Base-by-base conservation (phyloP, 2,329 filamentous ascomycete species). In the Calonectria montana region DNA sequence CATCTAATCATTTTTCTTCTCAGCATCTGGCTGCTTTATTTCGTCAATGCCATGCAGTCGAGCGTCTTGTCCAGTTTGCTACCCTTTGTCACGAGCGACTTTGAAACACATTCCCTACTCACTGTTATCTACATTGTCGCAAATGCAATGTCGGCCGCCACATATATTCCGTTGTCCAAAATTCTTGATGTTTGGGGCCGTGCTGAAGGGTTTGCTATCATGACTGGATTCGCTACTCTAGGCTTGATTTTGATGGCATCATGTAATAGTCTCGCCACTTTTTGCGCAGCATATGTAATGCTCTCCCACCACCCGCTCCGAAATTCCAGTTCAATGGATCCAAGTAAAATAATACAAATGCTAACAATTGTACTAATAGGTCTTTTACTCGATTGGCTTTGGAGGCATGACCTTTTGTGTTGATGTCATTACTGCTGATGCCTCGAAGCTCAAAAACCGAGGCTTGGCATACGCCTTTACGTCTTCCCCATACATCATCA, bases 351-450 rank as follows among this genome's bases (percentile, higher is more conserved):
- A 10, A 35, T 12, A 1, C 25, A 8, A 2, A 3, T 12, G 21
- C 68, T 78, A 59, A 78, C 5, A 4, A 7, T 2, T 21, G 8
- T 6, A 1, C 21, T 4, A 10, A 7, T 35, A 83, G 81, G 90
- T 93, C 2, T 91, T 93, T 74, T 92, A 92, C 78, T 88, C 87
- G 45, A 87, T 91, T 62, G 92, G 92, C 15, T 85, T 87, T 67
- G 88, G 87, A 2, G 91, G 91, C n/a, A 83, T 93, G 55, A 88
- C 87, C 67, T 93, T 92, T 77, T 86, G 88, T 27, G 84, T 92
- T 35, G 88, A 90, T 72, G 89, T 94, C 45, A 90, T 94, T 79
- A 90, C 91, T 65, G 90, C 92, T 61, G 92, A 94, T 79, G 91
- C 90, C 5, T 91, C 82, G 13, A 76, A 76, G 25, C 76, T 86